phyloP scores from a whole-genome alignment of 108 stramenopile species.

The Poteriospumella lacustris region DNA sequence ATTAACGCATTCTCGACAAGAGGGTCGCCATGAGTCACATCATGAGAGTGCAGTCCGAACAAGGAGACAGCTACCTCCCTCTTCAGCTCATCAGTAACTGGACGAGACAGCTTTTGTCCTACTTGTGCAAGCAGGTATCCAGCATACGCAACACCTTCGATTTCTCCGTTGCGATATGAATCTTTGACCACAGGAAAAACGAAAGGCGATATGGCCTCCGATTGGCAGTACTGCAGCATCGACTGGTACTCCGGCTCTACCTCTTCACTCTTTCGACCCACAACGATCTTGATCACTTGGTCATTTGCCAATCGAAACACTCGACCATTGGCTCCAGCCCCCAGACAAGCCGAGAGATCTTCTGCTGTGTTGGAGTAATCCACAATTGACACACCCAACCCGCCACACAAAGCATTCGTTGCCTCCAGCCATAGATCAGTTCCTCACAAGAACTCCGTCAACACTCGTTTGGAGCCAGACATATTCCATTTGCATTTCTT shows the following conservation, averaged over 20 bases:
- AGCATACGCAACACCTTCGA: too few relatives aligned
- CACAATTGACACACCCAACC: background rate
- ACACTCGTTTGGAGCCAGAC: background rate
- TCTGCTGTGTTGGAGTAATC: background rate
- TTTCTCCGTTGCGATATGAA: too few relatives aligned
- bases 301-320: background rate
- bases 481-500: background rate
- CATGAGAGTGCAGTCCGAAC: too few relatives aligned
- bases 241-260: background rate
- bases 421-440: background rate
- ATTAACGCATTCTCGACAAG: too few relatives aligned
- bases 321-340: background rate
- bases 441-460: background rate
- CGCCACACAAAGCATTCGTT: background rate
- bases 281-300: slow-evolving; percentile 7
- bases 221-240: background rate
- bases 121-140: too few relatives aligned
- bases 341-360: background rate
- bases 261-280: background rate
- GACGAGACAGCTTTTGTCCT: too few relatives aligned
- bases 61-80: too few relatives aligned
- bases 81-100: too few relatives aligned
- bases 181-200: too few relatives aligned
- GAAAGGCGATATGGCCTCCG: too few relatives aligned
- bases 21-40: too few relatives aligned